A percentile compares a stretch with the other conserved stretches of the same genome.
Conservation (phyloP, 2,329 filamentous ascomycete genomes). For the Claviceps cyperi region DNA sequence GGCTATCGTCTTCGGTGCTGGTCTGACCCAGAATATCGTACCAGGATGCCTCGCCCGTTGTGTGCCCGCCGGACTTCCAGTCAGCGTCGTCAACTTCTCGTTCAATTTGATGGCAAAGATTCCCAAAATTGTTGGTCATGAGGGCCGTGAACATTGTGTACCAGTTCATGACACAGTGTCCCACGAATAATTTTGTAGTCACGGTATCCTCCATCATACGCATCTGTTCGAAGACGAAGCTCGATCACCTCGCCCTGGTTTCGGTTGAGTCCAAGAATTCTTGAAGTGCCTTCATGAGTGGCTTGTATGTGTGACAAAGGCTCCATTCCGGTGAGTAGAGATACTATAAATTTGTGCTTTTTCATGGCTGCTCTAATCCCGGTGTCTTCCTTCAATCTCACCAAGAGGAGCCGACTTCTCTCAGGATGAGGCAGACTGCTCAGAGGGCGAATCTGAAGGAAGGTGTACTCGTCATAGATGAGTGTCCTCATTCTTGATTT, state of each 20-base stretch:
- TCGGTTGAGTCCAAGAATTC: slow-evolving; percentile 74
- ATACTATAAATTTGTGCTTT: slow-evolving; percentile 71
- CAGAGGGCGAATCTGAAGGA: slow-evolving; percentile 62
- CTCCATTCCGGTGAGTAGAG: slow-evolving; percentile 89
- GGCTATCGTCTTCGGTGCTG: slow-evolving; percentile 35
- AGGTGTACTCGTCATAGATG: slow-evolving; percentile 58
- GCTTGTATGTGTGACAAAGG: slow-evolving; percentile 61
- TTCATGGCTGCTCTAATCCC: slow-evolving; percentile 77
- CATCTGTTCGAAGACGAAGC: slow-evolving; percentile 79
- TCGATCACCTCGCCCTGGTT: slow-evolving; percentile 86
- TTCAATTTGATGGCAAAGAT: slow-evolving; percentile 76
- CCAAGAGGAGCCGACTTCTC: slow-evolving; percentile 55
- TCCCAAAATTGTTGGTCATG: slow-evolving; percentile 88
- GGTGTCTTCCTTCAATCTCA: slow-evolving; percentile 64
- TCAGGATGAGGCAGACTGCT: slow-evolving; percentile 63
- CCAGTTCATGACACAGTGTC: slow-evolving; percentile 87
- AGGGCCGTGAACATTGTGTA: slow-evolving; percentile 75
- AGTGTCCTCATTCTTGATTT: slow-evolving; percentile 4
- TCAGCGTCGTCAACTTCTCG: slow-evolving; percentile 68
- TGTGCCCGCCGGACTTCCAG: slow-evolving; percentile 58
- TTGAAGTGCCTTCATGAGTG: slow-evolving; percentile 56
- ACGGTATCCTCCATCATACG: slow-evolving; percentile 82
- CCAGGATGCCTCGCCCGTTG: slow-evolving; percentile 48
- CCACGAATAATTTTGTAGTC: slow-evolving; percentile 85
- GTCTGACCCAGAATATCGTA: slow-evolving; percentile 36